Base-by-base conservation (phyloP, 2,329 filamentous ascomycete genomes). In the Aspergillus transmontanensis region DNA sequence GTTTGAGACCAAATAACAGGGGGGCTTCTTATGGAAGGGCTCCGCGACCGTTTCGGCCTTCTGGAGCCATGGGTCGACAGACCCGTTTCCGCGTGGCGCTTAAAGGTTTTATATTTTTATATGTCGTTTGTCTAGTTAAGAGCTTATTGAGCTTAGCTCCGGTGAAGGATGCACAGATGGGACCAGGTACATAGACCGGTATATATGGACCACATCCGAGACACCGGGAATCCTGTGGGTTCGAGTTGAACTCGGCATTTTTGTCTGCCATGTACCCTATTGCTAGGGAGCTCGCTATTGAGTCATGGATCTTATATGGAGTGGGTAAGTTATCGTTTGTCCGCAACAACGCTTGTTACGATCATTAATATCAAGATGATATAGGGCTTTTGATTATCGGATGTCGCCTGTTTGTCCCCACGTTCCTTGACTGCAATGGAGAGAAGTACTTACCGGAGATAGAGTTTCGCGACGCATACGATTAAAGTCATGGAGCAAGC, bases 241-340 rank as follows among this genome's bases (percentile, higher is more conserved):
- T 34, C 28, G 16, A n/a, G 3, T 7, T 51, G 48, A n/a, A 51
- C 16, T 50, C 4, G 46, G 46, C 12, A 30, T 34, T 54, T 30
- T 6, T 34, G 14, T 48, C 21, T 48, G 50, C 30, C 28, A 58
- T 58, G 56, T 21, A 58, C 32, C 16, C 7, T 48, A 36, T 50
- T 21, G 56, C 56, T 16, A 36, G 45, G 11, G 19, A 48, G 7
- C 10, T 58, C 11, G 28, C 45, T 11, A 50, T 58, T 23, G 56
- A 58, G n/a, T 58, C 56, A 23, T 58, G 43, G 56, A 58, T 50
- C 26, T 28, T 58, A 30, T 48, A 50, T 19, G 41, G 14, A 19
- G 32, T 58, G 10, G 56, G 56, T 58, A 39, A 16, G 50, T 36
- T 36, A 36, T 7, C 28, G 4, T 45, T 30, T 14, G 26, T 34